These are phyloP conservation scores for Tolypocladium tropicale DNA, from an alignment of 2,329 filamentous ascomycete species.

Conservation along the genomic window DNA sequence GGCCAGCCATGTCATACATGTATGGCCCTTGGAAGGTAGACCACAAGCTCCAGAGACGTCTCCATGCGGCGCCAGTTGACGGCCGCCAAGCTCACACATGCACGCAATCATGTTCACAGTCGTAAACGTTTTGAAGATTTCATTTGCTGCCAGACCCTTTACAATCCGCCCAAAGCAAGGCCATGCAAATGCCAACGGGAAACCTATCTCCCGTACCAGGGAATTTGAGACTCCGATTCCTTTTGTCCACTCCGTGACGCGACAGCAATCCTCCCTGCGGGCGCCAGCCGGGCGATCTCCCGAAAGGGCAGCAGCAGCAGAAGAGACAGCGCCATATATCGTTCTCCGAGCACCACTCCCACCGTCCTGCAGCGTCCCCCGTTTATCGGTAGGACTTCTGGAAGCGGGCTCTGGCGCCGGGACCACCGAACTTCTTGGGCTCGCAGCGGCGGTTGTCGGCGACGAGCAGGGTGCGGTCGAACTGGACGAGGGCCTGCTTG, in stretches of 20 bases:
- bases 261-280: conserved; percentile 8
- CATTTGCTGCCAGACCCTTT: conserved; percentile 41
- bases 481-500: conserved; percentile 92
- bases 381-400: conserved; percentile 98
- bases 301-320: conserved; percentile 9
- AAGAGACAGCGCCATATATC: background rate
- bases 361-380: background rate
- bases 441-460: conserved; percentile 98
- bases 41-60: no score
- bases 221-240: conserved; percentile 27
- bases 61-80: no score
- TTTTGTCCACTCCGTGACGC: conserved; percentile 19
- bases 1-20: background rate
- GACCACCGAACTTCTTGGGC: conserved; percentile 97
- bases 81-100: no score
- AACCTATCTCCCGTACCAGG: conserved; percentile 28
- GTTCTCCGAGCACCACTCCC: background rate
- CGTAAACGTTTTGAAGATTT: conserved; percentile 33
- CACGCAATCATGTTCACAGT: conserved; percentile 10
- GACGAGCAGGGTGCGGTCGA: conserved; percentile 94
- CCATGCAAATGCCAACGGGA: conserved; percentile 41
- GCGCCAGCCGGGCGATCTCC: conserved; percentile 4
- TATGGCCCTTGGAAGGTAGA: no score
- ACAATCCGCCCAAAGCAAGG: conserved; percentile 38
- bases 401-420: conserved; percentile 90